Evolutionary conservation across 768 basidiomycete species (phyloP), one percentile per base, ranked within the genome.

Genomic region (Pleurotus eryngii): DNA sequence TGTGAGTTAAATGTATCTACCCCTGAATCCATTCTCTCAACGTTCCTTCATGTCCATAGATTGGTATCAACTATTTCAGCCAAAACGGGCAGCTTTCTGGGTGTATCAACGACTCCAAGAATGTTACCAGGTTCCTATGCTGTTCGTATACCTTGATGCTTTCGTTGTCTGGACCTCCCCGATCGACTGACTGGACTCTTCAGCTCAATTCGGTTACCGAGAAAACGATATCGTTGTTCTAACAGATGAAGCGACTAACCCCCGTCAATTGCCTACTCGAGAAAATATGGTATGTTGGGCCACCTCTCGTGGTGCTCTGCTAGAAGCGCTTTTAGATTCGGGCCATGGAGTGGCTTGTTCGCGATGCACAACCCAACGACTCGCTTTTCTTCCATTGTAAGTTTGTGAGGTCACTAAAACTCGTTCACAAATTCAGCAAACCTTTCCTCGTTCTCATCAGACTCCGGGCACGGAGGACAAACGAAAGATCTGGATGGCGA

Each of bases 401-500:
- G 82, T 69, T 1, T 51, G 27, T 26, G 15, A 4, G 22, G 43
- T 46, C 3, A 5, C 24, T 26, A 35, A 35, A 9, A 1, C 30
- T 24, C 22, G 4, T 48, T 22, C 22, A n/a, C 1, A 9, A 35
- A 12, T 22, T 11, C 20, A 4, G 27, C 46, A 18, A 42, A n/a
- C 27, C 48, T 15, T 18, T 55, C 46, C 27, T 59, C 26, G 27
- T 15, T 50, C 4, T 50, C 11, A 15, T 1, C 38, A 91, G 91
- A 92, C 69, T 96, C 94, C 5, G 95, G 95, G 14, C 96, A 98
- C 60, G 96, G 96, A 38, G 95, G 93, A 9, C 95, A 95, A 72
- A 88, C 88, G 0, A 80, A 88, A 59, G 96, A 97, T 70, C 38
- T 73, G 3, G 85, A 92, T 61, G 91, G 91, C 1, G 91, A 95